Evolutionary conservation across 129 eudicot genomes (phyloP), one percentile per base, ranked within the genome.

Genomic region (Artemisia argyi): DNA sequence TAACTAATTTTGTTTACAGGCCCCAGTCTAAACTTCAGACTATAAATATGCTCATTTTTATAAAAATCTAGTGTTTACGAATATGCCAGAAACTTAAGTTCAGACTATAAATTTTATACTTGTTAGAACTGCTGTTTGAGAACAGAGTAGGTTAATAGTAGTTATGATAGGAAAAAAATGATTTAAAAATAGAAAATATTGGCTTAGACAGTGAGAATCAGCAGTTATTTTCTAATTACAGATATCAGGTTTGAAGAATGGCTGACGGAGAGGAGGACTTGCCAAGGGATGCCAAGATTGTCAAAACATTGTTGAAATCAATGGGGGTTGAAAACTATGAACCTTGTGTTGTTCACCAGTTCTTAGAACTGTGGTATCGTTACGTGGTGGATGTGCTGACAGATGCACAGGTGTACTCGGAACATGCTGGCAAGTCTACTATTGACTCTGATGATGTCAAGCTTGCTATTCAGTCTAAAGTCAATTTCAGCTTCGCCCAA

Each of bases 211-310:
- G 17, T 18, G 24, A 3, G 10, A 16, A 64, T n/a, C 24, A 19
- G 3, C 14, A n/a, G 39, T n/a, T 54, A 13, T 28, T n/a, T 20
- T 75, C 32, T 24, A 66, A 42, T 47, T 56, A 46, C 68, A 76
- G 54, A 76, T 67, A 59, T 15, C 39, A 59, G 24, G 17, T 46
- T 68, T 58, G 42, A 49, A 26, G 50, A 74, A 81, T 92, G 95
- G 90, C 96, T 52, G 96, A 87, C 11, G 87, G 81, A 61, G 98
- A 93, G 53, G 95, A 84, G 48, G 86, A 92, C 35, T 69, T 93
- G 83, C 98, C 98, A 1, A 83, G 96, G 73, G 98, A 93, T 79
- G 98, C 98, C 7, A 89, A 89, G 66, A 87, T 93, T 76, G 92
- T 93, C n/a, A 93, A 90, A 83, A 73, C 86, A 15, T 81, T 93